Percentiles rank a stretch among this genome's conserved stretches.
These are phyloP conservation scores for Penicillium sp. DNA, from an alignment of 2,329 filamentous ascomycete species.

Conservation along the genomic window DNA sequence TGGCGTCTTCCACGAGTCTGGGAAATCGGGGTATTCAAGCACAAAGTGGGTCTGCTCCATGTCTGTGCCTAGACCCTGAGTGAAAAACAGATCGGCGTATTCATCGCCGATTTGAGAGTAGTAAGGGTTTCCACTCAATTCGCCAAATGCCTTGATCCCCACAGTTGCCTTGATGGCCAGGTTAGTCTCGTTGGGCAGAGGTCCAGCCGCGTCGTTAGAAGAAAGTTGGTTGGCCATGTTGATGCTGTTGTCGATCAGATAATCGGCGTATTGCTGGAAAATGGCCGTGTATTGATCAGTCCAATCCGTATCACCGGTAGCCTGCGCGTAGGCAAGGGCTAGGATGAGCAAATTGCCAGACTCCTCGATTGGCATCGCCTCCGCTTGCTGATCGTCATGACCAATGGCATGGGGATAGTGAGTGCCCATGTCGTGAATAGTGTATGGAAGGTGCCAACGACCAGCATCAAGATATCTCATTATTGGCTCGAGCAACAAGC, in stretches of 20 bases:
- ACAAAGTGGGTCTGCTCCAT: slow-evolving; percentile 41
- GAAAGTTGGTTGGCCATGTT: slow-evolving; percentile 43
- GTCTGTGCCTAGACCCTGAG: slow-evolving; percentile 37
- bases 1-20: slow-evolving; percentile 37
- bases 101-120: slow-evolving; percentile 40
- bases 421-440: slow-evolving; percentile 45
- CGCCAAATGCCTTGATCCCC: slow-evolving; percentile 48
- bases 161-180: slow-evolving; percentile 51
- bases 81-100: slow-evolving; percentile 38
- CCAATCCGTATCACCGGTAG: slow-evolving; percentile 42
- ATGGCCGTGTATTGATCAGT: slow-evolving; percentile 35
- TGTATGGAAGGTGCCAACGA: slow-evolving; percentile 39
- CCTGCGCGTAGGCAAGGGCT: slow-evolving; percentile 39
- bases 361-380: slow-evolving; percentile 47
- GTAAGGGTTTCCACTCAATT: slow-evolving; percentile 35
- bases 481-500: slow-evolving; percentile 46
- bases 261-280: slow-evolving; percentile 43
- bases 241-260: slow-evolving; percentile 41
- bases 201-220: slow-evolving; percentile 46
- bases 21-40: slow-evolving; percentile 39
- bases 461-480: slow-evolving; percentile 44
- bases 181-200: slow-evolving; percentile 47
- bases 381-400: slow-evolving; percentile 40
- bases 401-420: slow-evolving; percentile 45
- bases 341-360: slow-evolving; percentile 43